Evolutionary conservation across 2,329 filamentous ascomycete species (phyloP).

Genomic region (Eurotiales sp.): DNA sequence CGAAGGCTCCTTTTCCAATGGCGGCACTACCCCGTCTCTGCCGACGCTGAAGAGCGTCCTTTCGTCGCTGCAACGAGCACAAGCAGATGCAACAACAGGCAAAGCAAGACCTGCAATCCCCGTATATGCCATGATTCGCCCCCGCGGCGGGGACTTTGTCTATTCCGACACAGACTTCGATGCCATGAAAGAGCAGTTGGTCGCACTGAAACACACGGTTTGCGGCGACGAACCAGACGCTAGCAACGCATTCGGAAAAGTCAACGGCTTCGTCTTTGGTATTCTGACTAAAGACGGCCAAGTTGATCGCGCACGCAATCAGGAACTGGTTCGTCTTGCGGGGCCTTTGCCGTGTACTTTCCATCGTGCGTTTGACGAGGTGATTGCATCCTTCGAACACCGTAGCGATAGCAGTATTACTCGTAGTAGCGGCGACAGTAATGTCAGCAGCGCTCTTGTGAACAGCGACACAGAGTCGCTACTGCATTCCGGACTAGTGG

Average conservation of each 20-base stretch:
- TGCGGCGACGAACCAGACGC: too few species aligned
- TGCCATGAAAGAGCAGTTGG: conserved; percentile 42
- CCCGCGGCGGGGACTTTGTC: conserved; percentile 44
- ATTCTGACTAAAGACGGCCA: conserved; percentile 31
- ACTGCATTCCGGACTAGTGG: neutral
- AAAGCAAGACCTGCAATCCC: conserved; percentile 29
- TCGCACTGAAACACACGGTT: conserved; percentile 27
- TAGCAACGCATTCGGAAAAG: too few species aligned
- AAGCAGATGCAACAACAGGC: conserved; percentile 24
- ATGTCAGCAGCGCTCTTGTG: neutral
- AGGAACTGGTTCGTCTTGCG: conserved; percentile 41
- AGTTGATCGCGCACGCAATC: conserved; percentile 43
- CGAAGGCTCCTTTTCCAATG: conserved; percentile 38
- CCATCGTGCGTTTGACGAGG: conserved; percentile 52
- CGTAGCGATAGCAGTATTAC: neutral
- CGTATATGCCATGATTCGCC: conserved; percentile 53
- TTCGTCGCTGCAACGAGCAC: conserved; percentile 20
- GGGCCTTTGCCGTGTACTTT: conserved; percentile 49
- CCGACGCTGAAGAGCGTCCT: conserved; percentile 20
- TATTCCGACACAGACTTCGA: conserved; percentile 42
- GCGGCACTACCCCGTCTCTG: conserved; percentile 41
- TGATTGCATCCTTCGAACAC: conserved; percentile 16
- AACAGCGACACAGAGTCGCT: neutral
- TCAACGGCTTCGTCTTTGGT: conserved; percentile 56
- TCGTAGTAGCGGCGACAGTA: neutral